These are phyloP conservation scores for Botryotinia globosa DNA, from an alignment of 2,329 filamentous ascomycete species.

Conservation along the genomic window DNA sequence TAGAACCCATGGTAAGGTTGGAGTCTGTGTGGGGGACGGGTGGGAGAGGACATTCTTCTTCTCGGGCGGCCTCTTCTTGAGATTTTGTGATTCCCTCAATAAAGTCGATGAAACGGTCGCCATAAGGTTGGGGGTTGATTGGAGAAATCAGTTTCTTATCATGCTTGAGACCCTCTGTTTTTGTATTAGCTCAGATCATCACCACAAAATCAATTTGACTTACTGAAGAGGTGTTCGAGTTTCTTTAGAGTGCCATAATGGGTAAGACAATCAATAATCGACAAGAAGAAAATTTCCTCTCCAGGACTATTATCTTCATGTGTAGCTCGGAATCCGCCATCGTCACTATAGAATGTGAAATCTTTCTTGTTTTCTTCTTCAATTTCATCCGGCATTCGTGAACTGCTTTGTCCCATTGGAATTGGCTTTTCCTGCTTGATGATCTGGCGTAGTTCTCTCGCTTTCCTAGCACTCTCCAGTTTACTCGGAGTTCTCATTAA, in stretches of 20 bases:
- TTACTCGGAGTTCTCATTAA: conserved; percentile 90
- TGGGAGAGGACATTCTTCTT: conserved; percentile 40
- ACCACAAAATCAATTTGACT: conserved; percentile 16
- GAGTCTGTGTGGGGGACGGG: conserved; percentile 32
- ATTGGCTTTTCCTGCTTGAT: conserved; percentile 90
- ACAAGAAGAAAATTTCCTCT: conserved; percentile 95
- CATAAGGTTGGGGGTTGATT: conserved; percentile 84
- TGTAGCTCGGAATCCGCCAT: conserved; percentile 89
- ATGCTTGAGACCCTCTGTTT: conserved; percentile 68
- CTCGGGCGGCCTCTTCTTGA: conserved; percentile 74
- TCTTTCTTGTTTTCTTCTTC: conserved; percentile 67
- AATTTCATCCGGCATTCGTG: conserved; percentile 87
- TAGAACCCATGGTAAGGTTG: conserved; percentile 30
- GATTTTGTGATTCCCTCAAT: conserved; percentile 90
- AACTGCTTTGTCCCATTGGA: conserved; percentile 80
- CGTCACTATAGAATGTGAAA: conserved; percentile 88
- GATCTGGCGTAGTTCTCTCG: conserved; percentile 84
- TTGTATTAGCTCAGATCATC: conserved; percentile 26
- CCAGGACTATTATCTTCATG: conserved; percentile 82
- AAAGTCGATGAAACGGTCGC: conserved; percentile 90
- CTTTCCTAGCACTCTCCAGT: conserved; percentile 85
- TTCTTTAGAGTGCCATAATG: conserved; percentile 95
- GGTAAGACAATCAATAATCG: conserved; percentile 96
- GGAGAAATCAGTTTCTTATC: conserved; percentile 88
- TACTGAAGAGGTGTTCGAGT: conserved; percentile 87